Base-by-base conservation (phyloP, 2,329 filamentous ascomycete genomes). In the Microsporum canis region DNA sequence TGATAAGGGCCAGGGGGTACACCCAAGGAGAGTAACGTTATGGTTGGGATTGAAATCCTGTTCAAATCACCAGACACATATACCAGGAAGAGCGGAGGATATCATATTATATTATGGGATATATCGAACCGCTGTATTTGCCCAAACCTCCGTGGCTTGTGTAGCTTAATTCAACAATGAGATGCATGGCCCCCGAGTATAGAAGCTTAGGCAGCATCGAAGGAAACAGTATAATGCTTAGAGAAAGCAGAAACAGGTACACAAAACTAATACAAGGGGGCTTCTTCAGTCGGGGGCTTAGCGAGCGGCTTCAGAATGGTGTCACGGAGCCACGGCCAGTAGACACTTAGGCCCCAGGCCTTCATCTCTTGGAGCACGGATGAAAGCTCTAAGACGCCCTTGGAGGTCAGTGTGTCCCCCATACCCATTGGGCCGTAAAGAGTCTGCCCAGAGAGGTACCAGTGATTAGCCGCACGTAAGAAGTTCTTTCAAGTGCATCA, bases 301-400 rank as follows among this genome's bases (percentile, higher is more conserved):
- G 59, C 62, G 7, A 61, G 56, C 23, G 59, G 62, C 17, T 10
- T 41, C 14, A 63, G 59, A 38, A 61, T 59, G 23, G 43, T 34
- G 17, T 43, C 29, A 14, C 38, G 14, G 23, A 63, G 57, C 62
- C 62, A 60, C 6, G 57, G 60, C 38, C 49, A 61, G 31, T 63
- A 63, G 17, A 47, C 57, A 1, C n/a, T n/a, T 39, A 60, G 7
- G 14, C 27, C 45, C 45, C 45, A n/a, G 43, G 3, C 27, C 23
- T 27, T 47, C 10, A 12, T 14, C 27, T 29, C 7, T 31, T 51
- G 45, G 12, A 51, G 14, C 3, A 6, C 10, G 12, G 45, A 33
- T 5, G 10, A 51, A 29, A 29, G 4, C 27, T 51, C 23, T 5
- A 51, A 51, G 23, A 47, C 10, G 7, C 3, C 27, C 31, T 51